phyloP scores from a whole-genome alignment of 306 rosid genomes.

The Dicorynia guianensis region DNA sequence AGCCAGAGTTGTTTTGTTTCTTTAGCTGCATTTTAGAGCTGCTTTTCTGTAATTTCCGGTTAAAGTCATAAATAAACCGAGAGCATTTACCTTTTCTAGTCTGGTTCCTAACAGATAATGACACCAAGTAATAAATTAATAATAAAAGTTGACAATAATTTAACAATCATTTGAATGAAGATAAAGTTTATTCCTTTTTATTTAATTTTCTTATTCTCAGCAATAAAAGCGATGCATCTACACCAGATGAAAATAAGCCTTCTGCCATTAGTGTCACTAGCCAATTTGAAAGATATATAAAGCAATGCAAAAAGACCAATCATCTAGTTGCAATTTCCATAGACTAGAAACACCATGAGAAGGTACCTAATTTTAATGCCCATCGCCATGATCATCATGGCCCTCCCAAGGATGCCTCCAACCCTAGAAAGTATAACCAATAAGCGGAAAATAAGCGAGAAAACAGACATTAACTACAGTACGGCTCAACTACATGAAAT shows the following conservation, averaged over 20 bases:
- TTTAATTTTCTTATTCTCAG: no score
- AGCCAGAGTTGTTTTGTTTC: no score
- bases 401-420: slow-evolving; percentile 99
- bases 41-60: no score
- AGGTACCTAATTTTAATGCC: slow-evolving; percentile 57
- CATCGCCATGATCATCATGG: slow-evolving; percentile 71
- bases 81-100: no score
- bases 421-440: slow-evolving; percentile 56
- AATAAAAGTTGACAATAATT: neutral
- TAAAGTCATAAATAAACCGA: no score
- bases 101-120: no score
- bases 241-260: neutral
- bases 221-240: neutral
- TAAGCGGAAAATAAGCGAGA: neutral
- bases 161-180: neutral
- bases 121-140: neutral
- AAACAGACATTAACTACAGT: neutral
- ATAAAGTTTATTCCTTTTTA: neutral
- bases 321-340: neutral
- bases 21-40: no score
- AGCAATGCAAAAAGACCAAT: neutral
- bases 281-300: neutral
- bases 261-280: neutral
- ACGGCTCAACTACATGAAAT: neutral
- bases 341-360: slow-evolving; percentile 1